Evolutionary conservation across 2,329 filamentous ascomycete genomes (phyloP).

Genomic region (Fusarium equiseti): DNA sequence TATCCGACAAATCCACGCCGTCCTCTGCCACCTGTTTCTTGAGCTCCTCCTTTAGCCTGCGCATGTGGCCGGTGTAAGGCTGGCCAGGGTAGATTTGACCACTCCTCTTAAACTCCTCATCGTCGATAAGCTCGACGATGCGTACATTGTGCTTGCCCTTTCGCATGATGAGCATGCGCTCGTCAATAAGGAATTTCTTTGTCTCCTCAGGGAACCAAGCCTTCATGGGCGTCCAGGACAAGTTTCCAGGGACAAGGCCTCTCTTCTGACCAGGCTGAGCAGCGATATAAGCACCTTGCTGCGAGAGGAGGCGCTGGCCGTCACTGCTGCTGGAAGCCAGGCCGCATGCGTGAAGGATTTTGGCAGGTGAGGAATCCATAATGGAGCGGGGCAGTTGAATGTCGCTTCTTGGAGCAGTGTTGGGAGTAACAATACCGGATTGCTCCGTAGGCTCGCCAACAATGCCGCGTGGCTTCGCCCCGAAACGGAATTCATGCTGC

Average conservation of each 20-base stretch:
- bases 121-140: constrained; percentile 69
- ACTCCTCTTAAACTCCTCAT: constrained; percentile 64
- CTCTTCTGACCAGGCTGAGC: constrained; percentile 60
- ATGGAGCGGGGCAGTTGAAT: constrained; percentile 70
- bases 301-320: constrained; percentile 67
- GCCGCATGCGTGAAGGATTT: constrained; percentile 70
- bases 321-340: constrained; percentile 68
- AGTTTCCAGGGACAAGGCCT: constrained; percentile 61
- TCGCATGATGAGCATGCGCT: constrained; percentile 68
- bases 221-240: constrained; percentile 73
- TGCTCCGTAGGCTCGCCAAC: constrained; percentile 48
- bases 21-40: constrained; percentile 52
- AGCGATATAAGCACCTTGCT: constrained; percentile 71
- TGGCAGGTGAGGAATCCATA: constrained; percentile 67
- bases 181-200: constrained; percentile 70
- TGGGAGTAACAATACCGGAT: constrained; percentile 54
- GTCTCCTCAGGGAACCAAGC: constrained; percentile 69
- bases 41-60: constrained; percentile 57
- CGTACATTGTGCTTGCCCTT: constrained; percentile 74
- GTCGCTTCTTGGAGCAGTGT: constrained; percentile 65
- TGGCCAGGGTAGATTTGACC: constrained; percentile 67
- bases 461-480: constrained; percentile 49
- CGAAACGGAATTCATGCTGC: constrained; percentile 65
- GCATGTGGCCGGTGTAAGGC: constrained; percentile 61
- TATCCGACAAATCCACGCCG: constrained; percentile 47